Evolutionary conservation across 345 rosid genomes (phyloP).

Genomic region (Boechera stricta): DNA sequence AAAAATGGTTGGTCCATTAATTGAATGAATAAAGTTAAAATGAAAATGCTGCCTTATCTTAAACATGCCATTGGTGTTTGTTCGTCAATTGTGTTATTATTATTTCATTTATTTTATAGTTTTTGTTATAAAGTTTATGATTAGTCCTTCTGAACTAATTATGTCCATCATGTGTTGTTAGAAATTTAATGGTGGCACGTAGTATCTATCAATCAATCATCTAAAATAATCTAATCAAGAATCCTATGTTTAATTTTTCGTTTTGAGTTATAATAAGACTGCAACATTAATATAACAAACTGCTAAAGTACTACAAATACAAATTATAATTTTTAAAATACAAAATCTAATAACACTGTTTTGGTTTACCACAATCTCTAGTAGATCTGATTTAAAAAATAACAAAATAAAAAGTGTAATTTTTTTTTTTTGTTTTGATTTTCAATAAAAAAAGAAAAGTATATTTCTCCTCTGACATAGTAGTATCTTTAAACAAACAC

Average conservation of each 20-base stretch:
- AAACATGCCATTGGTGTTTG: slow-evolving; percentile 30
- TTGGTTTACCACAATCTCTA: not conserved
- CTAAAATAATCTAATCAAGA: not conserved
- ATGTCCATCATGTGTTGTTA: slow-evolving; percentile 33
- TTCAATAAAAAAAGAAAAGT: too few relatives aligned
- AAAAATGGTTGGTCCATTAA: slow-evolving; percentile 35
- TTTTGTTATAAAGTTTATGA: slow-evolving; percentile 5
- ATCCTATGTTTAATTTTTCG: slow-evolving; percentile 12
- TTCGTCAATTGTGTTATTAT: slow-evolving; percentile 38
- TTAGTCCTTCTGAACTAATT: slow-evolving; percentile 18
- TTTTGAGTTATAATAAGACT: too few relatives aligned
- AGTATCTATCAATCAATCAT: slow-evolving; percentile 36
- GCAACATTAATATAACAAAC: not conserved
- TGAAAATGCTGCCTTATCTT: slow-evolving; percentile 33
- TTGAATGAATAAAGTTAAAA: slow-evolving; percentile 23
- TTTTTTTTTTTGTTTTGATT: too few relatives aligned
- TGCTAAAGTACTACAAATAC: not conserved
- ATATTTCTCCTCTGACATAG: not conserved
- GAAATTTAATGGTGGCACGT: slow-evolving; percentile 33
- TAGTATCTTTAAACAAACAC: not conserved
- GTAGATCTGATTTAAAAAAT: too few relatives aligned
- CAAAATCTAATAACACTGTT: slow-evolving; percentile 1
- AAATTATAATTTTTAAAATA: not conserved
- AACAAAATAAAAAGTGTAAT: not conserved
- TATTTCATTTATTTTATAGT: not conserved